Evolutionary conservation across 176 grass and related monocot species (phyloP).

Genomic region (Carex kokanica): DNA sequence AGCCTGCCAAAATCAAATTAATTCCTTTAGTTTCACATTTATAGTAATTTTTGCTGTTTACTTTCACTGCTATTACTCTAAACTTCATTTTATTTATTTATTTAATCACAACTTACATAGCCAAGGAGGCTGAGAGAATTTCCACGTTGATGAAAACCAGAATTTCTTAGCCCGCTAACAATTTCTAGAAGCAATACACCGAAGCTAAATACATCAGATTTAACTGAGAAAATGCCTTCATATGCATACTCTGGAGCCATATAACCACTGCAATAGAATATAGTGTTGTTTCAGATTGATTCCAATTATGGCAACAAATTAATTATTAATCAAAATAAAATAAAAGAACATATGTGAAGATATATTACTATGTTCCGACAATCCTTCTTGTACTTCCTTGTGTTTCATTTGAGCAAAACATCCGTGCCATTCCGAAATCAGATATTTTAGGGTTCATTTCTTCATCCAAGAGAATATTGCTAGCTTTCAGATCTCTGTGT

Average conservation of each 20-base stretch:
- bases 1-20: not conserved
- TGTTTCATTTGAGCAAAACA: slow-evolving; percentile 2
- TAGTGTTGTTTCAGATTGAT: not conserved
- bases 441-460: slow-evolving; percentile 32
- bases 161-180: slow-evolving; percentile 43
- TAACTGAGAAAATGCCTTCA: slow-evolving; percentile 43
- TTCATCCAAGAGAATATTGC: slow-evolving; percentile 28
- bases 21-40: not conserved
- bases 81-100: not conserved
- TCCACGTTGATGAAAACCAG: not conserved
- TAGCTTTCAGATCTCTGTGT: slow-evolving; percentile 25
- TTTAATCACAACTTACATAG: slow-evolving; percentile 34
- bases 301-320: not conserved
- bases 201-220: slow-evolving; percentile 51
- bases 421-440: slow-evolving; percentile 27
- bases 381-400: slow-evolving; percentile 15
- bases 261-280: slow-evolving; percentile 30
- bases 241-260: slow-evolving; percentile 63
- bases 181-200: slow-evolving; percentile 50
- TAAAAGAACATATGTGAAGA: not conserved
- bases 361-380: slow-evolving; percentile 27
- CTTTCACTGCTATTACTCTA: not conserved
- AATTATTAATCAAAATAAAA: not conserved
- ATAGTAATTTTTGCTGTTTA: not conserved
- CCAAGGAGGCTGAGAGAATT: slow-evolving; percentile 29